Conservation (phyloP, 352 stramenopile species). For the Aphanomyces invadans region DNA sequence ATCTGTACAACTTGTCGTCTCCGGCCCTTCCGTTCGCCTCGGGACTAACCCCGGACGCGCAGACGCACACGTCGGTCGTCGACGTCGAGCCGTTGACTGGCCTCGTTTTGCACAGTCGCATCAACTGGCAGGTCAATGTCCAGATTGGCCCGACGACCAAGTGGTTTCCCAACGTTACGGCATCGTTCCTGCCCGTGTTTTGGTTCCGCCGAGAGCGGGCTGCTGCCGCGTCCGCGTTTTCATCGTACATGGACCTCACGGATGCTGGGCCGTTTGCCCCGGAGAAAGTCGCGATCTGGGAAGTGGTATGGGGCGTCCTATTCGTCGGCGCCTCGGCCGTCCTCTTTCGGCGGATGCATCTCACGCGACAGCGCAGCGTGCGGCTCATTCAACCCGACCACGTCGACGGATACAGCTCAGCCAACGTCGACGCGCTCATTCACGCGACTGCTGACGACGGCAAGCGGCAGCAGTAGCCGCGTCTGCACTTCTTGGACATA, state of each 20-base stretch:
- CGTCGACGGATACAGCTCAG: not conserved
- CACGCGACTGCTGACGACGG: conserved; percentile 13
- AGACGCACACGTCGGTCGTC: not conserved
- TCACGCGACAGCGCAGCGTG: not conserved
- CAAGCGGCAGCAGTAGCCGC: not conserved
- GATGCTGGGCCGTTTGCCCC: conserved; percentile 3
- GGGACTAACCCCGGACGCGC: not conserved
- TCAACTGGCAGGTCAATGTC: conserved; percentile 17
- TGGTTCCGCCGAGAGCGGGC: conserved; percentile 12
- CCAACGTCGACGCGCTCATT: not conserved
- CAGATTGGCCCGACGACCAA: not conserved
- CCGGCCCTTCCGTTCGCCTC: conserved; percentile 1
- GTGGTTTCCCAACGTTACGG: conserved; percentile 1
- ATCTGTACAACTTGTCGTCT: conserved; percentile 17
- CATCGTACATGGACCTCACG: not conserved
- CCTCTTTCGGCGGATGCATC: conserved; percentile 2
- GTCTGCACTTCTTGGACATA: too few relatives aligned
- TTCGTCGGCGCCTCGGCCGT: not conserved
- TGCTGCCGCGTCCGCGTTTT: not conserved
- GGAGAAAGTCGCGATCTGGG: conserved; percentile 22
- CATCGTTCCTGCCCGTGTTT: conserved; percentile 4
- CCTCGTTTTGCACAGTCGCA: conserved; percentile 6
- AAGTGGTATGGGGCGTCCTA: not conserved
- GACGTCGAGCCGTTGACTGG: conserved; percentile 14
- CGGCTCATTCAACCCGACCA: conserved; percentile 16